Conservation (phyloP, 768 basidiomycete species). For the Collybia mongolica region DNA sequence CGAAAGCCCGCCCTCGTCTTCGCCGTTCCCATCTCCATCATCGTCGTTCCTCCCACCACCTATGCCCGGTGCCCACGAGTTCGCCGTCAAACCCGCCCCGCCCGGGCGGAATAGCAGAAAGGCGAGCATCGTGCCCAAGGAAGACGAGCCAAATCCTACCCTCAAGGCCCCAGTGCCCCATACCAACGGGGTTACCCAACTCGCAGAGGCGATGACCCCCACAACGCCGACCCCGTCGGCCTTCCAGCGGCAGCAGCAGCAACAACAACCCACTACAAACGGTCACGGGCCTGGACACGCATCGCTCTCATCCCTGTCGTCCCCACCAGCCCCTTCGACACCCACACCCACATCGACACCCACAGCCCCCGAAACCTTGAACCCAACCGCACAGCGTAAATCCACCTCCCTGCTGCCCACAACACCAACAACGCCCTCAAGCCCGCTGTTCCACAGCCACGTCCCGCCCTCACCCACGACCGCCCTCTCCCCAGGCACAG, state of each 20-base stretch:
- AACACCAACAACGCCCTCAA: slow-evolving; percentile 4
- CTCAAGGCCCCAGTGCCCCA: slow-evolving; percentile 1
- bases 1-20: slow-evolving; percentile 41
- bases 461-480: neutral
- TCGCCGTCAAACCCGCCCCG: slow-evolving; percentile 48
- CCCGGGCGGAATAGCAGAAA: slow-evolving; percentile 23
- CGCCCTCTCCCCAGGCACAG: neutral
- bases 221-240: too few relatives aligned
- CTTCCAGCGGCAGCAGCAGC: too few relatives aligned
- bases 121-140: slow-evolving; percentile 7
- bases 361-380: neutral
- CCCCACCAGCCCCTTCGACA: slow-evolving; percentile 9
- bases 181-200: neutral
- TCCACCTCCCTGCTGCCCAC: slow-evolving; percentile 3
- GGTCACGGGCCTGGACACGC: neutral
- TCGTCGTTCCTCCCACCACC: slow-evolving; percentile 71
- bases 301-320: neutral
- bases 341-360: slow-evolving; percentile 3
- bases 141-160: slow-evolving; percentile 9
- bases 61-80: slow-evolving; percentile 65
- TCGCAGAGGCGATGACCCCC: too few relatives aligned
- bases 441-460: slow-evolving; percentile 1
- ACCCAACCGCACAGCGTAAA: slow-evolving; percentile 8
- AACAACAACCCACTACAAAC: too few relatives aligned
- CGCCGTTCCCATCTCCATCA: slow-evolving; percentile 60